Conservation (phyloP, 2,329 filamentous ascomycete genomes). For the Lasiodiplodia sp. region DNA sequence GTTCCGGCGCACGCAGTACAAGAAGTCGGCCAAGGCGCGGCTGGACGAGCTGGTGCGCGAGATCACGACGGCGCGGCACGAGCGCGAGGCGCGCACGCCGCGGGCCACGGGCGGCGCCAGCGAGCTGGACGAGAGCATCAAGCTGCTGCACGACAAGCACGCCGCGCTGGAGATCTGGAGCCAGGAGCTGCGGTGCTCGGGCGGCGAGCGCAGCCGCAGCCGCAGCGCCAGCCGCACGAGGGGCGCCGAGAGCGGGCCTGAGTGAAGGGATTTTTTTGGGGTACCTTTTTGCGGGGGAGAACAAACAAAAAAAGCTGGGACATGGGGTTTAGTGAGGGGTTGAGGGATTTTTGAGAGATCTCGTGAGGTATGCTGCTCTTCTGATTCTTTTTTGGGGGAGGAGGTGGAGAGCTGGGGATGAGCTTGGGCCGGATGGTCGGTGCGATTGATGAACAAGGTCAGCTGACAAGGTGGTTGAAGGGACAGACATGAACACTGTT, state of each 20-base stretch:
- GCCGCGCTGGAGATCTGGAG: conserved; percentile 21
- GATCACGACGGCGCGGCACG: conserved; percentile 18
- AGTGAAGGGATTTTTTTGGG: background rate
- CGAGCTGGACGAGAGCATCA: conserved; percentile 23
- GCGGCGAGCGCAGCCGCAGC: background rate
- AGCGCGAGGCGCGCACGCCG: conserved; percentile 10
- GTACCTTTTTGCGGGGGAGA: background rate
- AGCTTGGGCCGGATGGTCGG: background rate
- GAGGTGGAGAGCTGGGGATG: background rate
- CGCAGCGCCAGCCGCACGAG: conserved; percentile 1
- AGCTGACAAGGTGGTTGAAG: background rate
- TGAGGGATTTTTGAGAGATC: background rate
- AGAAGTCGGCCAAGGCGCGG: conserved; percentile 24
- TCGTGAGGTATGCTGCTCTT: background rate
- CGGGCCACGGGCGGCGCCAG: background rate
- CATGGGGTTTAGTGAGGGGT: background rate
- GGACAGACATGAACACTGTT: background rate
- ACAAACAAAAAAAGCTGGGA: background rate
- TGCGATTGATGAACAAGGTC: background rate
- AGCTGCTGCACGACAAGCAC: conserved; percentile 25
- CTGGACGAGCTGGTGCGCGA: conserved; percentile 22
- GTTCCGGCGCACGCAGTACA: conserved; percentile 26
- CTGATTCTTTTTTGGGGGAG: background rate
- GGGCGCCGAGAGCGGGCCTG: background rate
- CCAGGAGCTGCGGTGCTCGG: conserved; percentile 16